These are phyloP conservation scores for Leptographium galeiforme DNA, from an alignment of 2,329 filamentous ascomycete genomes.

Conservation along the genomic window DNA sequence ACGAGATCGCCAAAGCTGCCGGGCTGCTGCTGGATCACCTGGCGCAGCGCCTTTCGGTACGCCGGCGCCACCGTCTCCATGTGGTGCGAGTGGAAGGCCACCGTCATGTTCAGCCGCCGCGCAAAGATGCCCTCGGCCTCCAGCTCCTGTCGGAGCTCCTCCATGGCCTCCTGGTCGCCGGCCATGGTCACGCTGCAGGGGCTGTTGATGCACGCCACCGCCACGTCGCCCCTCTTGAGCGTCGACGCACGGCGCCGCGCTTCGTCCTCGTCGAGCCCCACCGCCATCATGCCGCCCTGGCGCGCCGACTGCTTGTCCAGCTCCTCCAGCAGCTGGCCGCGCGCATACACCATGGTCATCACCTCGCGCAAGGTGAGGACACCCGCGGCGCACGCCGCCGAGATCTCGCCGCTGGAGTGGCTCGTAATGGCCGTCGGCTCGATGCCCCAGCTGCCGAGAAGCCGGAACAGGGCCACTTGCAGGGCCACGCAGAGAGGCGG, in stretches of 20 bases:
- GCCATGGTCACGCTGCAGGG: slow-evolving; percentile 22
- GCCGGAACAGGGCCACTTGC: slow-evolving; percentile 30
- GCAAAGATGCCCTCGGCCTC: slow-evolving; percentile 1
- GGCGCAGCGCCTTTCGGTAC: slow-evolving; percentile 10
- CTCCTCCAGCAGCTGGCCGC: slow-evolving; percentile 19
- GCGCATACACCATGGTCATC: slow-evolving; percentile 30
- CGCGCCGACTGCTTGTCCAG: slow-evolving; percentile 7
- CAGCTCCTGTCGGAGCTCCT: slow-evolving; percentile 3
- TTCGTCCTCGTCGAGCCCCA: slow-evolving; percentile 23
- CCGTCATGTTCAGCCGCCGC: slow-evolving; percentile 16
- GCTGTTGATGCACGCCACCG: slow-evolving; percentile 22
- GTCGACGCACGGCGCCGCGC: slow-evolving; percentile 14
- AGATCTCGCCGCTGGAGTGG: slow-evolving; percentile 37
- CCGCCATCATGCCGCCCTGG: slow-evolving; percentile 33
- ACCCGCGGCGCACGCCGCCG: slow-evolving; percentile 34
- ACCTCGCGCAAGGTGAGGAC: slow-evolving; percentile 26
- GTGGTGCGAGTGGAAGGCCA: slow-evolving; percentile 21
- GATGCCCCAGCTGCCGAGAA: slow-evolving; percentile 23
- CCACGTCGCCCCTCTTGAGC: slow-evolving; percentile 13
- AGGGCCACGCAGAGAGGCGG: slow-evolving; percentile 29
- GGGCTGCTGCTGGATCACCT: background rate
- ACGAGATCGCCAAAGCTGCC: background rate
- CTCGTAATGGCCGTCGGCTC: slow-evolving; percentile 24
- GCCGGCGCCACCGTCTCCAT: slow-evolving; percentile 13
- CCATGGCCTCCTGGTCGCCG: slow-evolving; percentile 11